Conservation (phyloP, 495 filamentous ascomycete genomes). For the Daldinia decipiens region DNA sequence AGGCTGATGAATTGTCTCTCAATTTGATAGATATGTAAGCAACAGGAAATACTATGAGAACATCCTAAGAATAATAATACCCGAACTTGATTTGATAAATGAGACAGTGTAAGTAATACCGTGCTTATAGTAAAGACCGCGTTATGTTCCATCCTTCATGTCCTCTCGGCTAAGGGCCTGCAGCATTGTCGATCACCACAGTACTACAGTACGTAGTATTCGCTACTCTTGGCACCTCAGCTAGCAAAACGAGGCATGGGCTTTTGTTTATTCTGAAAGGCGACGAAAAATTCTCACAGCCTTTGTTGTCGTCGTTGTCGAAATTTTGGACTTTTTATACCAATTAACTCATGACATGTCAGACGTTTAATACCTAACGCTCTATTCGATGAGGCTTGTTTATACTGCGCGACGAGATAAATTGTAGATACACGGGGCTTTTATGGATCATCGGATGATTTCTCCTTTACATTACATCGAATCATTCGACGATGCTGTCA, state of each 20-base stretch:
- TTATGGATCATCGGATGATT: constrained; percentile 27
- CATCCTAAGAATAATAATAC: too few relatives aligned
- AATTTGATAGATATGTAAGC: constrained; percentile 8
- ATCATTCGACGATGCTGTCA: constrained; percentile 18
- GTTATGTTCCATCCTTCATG: constrained; percentile 13
- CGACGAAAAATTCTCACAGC: constrained; percentile 1
- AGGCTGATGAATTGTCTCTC: constrained; percentile 17
- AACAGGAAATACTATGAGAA: constrained; percentile 7
- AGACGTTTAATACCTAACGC: neutral
- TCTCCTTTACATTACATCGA: neutral
- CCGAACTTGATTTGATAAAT: constrained; percentile 10
- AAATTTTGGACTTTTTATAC: neutral
- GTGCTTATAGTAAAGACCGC: constrained; percentile 5
- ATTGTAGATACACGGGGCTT: neutral
- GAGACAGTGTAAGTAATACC: constrained; percentile 13
- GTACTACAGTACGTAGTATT: constrained; percentile 5
- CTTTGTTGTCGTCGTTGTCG: neutral
- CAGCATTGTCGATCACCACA: constrained; percentile 4
- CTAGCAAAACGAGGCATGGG: neutral
- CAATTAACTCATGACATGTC: constrained; percentile 5
- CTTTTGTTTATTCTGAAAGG: neutral
- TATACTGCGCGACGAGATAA: neutral
- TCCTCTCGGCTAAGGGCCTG: constrained; percentile 13
- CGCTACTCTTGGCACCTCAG: neutral
- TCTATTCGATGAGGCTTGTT: neutral